A percentile compares a stretch with the other conserved stretches of the same genome.
These are phyloP conservation scores for Viridothelium virens DNA, from an alignment of 495 filamentous ascomycete genomes.

Conservation along the genomic window DNA sequence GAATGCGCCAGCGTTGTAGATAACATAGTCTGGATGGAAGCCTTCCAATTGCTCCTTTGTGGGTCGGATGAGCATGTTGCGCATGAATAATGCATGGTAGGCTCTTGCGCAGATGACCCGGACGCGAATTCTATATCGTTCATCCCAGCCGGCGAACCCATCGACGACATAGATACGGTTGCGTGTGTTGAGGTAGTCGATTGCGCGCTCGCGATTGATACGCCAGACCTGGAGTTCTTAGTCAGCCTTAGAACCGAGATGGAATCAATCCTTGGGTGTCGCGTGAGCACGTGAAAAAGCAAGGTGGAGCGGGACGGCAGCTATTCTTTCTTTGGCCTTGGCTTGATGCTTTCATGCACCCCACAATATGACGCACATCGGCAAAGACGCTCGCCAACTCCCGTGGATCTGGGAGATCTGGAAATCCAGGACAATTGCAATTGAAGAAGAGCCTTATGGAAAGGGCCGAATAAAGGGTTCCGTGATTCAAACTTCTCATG, in stretches of 20 bases:
- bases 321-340: background rate
- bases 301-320: background rate
- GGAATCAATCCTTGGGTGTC: background rate
- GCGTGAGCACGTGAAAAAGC: slow-evolving; percentile 13
- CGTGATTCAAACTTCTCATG: background rate
- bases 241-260: slow-evolving; percentile 19
- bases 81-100: slow-evolving; percentile 99
- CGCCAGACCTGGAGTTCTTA: slow-evolving; percentile 74
- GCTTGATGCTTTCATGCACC: background rate
- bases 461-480: background rate
- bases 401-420: background rate
- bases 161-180: slow-evolving; percentile 98
- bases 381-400: background rate
- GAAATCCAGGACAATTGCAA: background rate
- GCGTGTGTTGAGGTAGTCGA: slow-evolving; percentile 97
- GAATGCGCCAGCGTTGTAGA: slow-evolving; percentile 98
- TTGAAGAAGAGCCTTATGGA: background rate
- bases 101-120: slow-evolving; percentile 97
- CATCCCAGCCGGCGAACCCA: slow-evolving; percentile 96
- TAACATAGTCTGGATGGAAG: slow-evolving; percentile 98
- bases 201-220: slow-evolving; percentile 96
- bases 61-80: slow-evolving; percentile 99
- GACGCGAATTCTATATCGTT: slow-evolving; percentile 95
- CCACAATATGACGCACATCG: background rate
- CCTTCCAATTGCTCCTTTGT: slow-evolving; percentile 78